Evolutionary conservation across 495 filamentous ascomycete genomes (phyloP).

Genomic region (Talaromyces nanjingensis): DNA sequence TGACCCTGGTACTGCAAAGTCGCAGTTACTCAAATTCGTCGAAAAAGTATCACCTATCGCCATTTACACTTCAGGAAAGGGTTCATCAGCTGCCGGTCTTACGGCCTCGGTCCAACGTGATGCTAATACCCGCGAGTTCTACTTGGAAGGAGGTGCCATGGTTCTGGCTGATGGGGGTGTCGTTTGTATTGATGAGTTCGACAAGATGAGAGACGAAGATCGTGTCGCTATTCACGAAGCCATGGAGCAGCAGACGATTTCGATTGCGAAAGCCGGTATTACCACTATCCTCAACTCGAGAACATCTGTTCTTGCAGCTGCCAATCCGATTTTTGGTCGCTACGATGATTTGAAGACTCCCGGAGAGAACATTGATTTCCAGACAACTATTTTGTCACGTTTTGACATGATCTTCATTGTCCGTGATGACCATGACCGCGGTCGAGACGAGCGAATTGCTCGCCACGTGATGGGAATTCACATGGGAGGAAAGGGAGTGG

Average conservation of each 20-base stretch:
- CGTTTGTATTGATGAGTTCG: slow-evolving; percentile 99
- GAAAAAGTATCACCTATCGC: slow-evolving; percentile 95
- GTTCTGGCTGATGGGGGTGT: slow-evolving; percentile 96
- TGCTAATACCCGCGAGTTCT: slow-evolving; percentile 87
- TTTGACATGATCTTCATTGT: slow-evolving; percentile 99
- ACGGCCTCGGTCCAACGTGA: slow-evolving; percentile 97
- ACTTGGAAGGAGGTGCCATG: slow-evolving; percentile 98
- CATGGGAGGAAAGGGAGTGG: slow-evolving; percentile 81
- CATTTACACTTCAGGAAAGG: slow-evolving; percentile 98
- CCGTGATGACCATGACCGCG: slow-evolving; percentile 86
- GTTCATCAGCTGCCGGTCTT: slow-evolving; percentile 95
- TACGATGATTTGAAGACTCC: slow-evolving; percentile 98
- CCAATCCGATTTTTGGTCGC: slow-evolving; percentile 94
- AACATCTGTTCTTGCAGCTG: slow-evolving; percentile 91
- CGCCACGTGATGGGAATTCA: slow-evolving; percentile 97
- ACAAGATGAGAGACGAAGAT: slow-evolving; percentile 99
- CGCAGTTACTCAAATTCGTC: slow-evolving; percentile 94
- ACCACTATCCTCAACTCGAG: slow-evolving; percentile 97
- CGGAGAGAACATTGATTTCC: slow-evolving; percentile 99
- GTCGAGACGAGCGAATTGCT: slow-evolving; percentile 86
- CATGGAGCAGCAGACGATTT: slow-evolving; percentile 99
- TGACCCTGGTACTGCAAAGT: slow-evolving; percentile 98
- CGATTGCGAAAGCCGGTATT: slow-evolving; percentile 97
- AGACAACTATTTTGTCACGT: slow-evolving; percentile 95
- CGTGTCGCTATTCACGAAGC: slow-evolving; percentile 99